Conservation (phyloP, 352 stramenopile species). For the Blastocystis sp. region DNA sequence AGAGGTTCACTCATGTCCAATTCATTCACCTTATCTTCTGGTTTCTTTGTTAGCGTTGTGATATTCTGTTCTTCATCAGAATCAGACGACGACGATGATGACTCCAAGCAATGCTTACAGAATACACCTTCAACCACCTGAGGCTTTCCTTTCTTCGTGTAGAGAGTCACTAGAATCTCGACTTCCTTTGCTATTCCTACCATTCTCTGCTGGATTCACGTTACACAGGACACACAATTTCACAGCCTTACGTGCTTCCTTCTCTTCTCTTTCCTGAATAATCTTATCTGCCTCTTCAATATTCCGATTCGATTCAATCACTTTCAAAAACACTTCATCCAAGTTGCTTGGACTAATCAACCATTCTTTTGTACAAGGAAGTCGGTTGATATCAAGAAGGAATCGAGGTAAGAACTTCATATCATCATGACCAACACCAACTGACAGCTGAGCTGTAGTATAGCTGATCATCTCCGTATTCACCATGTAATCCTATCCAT, state of each 20-base stretch:
- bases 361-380: slow-evolving; percentile 37
- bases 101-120: slow-evolving; percentile 1
- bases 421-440: not conserved
- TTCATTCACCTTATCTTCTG: not conserved
- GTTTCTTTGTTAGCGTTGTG: not conserved
- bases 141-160: slow-evolving; percentile 47
- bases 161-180: not conserved
- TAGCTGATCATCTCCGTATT: slow-evolving; percentile 35
- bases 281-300: slow-evolving; percentile 19
- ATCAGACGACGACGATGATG: not conserved
- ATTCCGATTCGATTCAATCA: not conserved
- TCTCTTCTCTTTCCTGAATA: not conserved
- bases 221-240: slow-evolving; percentile 12
- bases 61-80: not conserved
- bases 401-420: slow-evolving; percentile 33
- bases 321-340: slow-evolving; percentile 39
- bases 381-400: slow-evolving; percentile 10
- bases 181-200: not conserved
- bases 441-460: not conserved
- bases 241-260: not conserved
- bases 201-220: slow-evolving; percentile 5
- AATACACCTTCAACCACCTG: not conserved
- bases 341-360: slow-evolving; percentile 23
- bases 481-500: slow-evolving; percentile 24
- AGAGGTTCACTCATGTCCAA: not conserved